Percentiles rank a stretch among this genome's conserved stretches.
These are phyloP conservation scores for Infundibulicybe gibba DNA, from an alignment of 768 basidiomycete species.

Conservation along the genomic window DNA sequence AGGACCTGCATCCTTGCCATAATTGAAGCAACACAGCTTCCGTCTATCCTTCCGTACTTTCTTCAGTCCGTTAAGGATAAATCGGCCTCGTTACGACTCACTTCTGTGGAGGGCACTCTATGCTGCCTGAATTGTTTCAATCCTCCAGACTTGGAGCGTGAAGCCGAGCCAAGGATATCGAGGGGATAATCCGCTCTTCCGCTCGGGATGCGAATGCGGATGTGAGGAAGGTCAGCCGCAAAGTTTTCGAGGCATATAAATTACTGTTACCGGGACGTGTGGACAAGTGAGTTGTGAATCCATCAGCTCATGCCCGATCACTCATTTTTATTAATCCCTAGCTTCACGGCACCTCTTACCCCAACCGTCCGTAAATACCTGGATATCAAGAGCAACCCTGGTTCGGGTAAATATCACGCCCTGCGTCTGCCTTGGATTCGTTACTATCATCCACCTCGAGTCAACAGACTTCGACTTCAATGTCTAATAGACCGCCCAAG, in stretches of 20 bases:
- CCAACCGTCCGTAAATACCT: constrained; percentile 78
- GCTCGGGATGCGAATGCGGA: constrained; percentile 76
- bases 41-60: constrained; percentile 59
- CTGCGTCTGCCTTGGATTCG: constrained; percentile 8
- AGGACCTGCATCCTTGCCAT: constrained; percentile 55
- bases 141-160: constrained; percentile 76
- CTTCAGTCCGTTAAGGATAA: constrained; percentile 64
- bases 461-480: constrained; percentile 1
- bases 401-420: neutral
- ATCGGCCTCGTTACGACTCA: constrained; percentile 56
- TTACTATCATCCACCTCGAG: constrained; percentile 15
- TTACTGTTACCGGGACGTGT: constrained; percentile 65
- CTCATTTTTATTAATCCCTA: constrained; percentile 22
- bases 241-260: constrained; percentile 76
- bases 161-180: constrained; percentile 62
- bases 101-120: constrained; percentile 62
- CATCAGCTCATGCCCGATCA: constrained; percentile 1
- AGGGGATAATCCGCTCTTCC: constrained; percentile 61
- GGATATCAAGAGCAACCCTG: constrained; percentile 33
- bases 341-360: constrained; percentile 71
- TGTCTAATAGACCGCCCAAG: constrained; percentile 8
- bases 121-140: constrained; percentile 71
- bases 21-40: constrained; percentile 65
- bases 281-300: constrained; percentile 42
- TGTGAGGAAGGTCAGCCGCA: constrained; percentile 63